A percentile compares a stretch with the other conserved stretches of the same genome.
Evolutionary conservation across 2,329 filamentous ascomycete genomes (phyloP).

Genomic region (Dactylella cylindrospora): DNA sequence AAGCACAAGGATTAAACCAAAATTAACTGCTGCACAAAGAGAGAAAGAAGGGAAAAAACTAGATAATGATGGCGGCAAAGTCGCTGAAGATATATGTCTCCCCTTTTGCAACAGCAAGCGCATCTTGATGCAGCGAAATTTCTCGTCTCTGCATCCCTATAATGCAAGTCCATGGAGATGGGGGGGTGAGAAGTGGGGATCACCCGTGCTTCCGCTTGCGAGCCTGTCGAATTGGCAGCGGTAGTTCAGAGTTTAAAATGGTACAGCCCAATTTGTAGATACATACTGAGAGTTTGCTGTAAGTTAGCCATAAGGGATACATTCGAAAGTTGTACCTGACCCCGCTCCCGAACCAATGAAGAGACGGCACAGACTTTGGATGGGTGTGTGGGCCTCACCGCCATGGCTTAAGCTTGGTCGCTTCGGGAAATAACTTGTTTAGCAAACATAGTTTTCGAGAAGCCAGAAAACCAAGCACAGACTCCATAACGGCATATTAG

Average conservation of each 20-base stretch:
- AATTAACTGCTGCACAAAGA: conserved; percentile 27
- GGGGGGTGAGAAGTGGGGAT: conserved; percentile 15
- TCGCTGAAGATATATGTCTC: conserved; percentile 38
- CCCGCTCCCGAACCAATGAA: conserved; percentile 22
- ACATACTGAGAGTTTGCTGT: conserved; percentile 31
- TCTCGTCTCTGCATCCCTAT: conserved; percentile 42
- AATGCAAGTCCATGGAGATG: conserved; percentile 32
- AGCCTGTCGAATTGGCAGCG: conserved; percentile 2
- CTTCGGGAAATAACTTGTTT: conserved; percentile 42
- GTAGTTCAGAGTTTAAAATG: background rate
- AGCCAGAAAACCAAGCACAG: conserved; percentile 1
- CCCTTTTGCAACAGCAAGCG: conserved; percentile 6
- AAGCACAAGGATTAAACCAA: conserved; percentile 24
- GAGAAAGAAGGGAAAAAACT: conserved; percentile 14
- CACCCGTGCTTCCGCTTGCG: conserved; percentile 28
- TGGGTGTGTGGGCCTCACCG: conserved; percentile 29
- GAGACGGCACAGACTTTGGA: conserved; percentile 21
- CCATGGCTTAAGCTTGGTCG: conserved; percentile 41
- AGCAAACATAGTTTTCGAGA: conserved; percentile 23
- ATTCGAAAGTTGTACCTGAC: conserved; percentile 11
- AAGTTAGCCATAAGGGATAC: conserved; percentile 7
- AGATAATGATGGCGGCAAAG: conserved; percentile 22
- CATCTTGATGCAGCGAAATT: conserved; percentile 21
- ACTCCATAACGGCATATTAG: too few species aligned
- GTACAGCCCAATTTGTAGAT: conserved; percentile 5